Conservation (phyloP, 2,329 filamentous ascomycete genomes). For the Salinomyces thailandicus region DNA sequence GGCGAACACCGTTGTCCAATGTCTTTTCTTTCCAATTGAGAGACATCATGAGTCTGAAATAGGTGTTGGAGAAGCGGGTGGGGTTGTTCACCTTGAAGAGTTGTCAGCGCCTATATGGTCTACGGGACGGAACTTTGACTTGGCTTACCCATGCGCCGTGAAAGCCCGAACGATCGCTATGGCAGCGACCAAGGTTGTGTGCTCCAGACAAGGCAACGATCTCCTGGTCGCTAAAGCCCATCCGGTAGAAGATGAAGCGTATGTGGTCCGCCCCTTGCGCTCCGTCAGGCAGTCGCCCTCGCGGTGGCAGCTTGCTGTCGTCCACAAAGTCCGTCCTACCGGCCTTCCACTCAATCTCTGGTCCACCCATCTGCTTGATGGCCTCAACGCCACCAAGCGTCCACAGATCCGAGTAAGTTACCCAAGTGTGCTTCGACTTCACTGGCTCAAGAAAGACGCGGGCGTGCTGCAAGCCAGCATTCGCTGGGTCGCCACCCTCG, state of each 20-base stretch:
- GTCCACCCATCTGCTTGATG: slow-evolving; percentile 51
- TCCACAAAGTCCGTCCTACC: slow-evolving; percentile 54
- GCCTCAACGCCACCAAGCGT: slow-evolving; percentile 51
- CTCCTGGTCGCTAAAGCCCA: slow-evolving; percentile 52
- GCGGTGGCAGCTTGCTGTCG: slow-evolving; percentile 48
- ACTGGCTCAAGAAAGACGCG: slow-evolving; percentile 54
- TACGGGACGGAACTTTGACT: slow-evolving; percentile 8
- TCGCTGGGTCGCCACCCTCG: slow-evolving; percentile 54
- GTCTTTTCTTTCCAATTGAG: slow-evolving; percentile 47
- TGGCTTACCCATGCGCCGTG: slow-evolving; percentile 50
- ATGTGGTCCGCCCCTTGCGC: slow-evolving; percentile 46
- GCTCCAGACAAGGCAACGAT: slow-evolving; percentile 48
- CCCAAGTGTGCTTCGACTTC: slow-evolving; percentile 50
- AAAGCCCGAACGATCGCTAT: slow-evolving; percentile 46
- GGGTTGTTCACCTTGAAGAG: slow-evolving; percentile 32
- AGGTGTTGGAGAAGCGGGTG: slow-evolving; percentile 49
- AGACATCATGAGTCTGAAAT: slow-evolving; percentile 43
- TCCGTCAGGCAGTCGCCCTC: slow-evolving; percentile 47
- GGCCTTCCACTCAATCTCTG: slow-evolving; percentile 45
- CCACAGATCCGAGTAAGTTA: slow-evolving; percentile 57
- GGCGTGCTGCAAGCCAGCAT: slow-evolving; percentile 54
- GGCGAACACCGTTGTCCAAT: slow-evolving; percentile 41
- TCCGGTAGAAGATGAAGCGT: slow-evolving; percentile 46
- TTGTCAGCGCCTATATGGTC: background rate
- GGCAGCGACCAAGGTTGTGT: slow-evolving; percentile 47